Base-by-base conservation (phyloP, 345 rosid species). In the Arabis alpina region DNA sequence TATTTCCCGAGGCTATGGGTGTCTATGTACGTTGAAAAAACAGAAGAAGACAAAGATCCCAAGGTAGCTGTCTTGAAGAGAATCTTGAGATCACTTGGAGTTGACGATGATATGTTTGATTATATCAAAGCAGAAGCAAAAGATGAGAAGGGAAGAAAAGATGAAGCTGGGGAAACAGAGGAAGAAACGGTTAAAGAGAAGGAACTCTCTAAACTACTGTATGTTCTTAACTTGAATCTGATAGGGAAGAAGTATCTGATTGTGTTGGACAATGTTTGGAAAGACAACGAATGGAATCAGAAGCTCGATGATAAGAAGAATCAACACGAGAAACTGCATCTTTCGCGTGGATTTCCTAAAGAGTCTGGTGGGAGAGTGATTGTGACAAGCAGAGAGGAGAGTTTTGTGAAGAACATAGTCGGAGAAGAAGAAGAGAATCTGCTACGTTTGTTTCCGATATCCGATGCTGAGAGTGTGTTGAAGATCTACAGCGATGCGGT, bases 1-100 rank as follows among this genome's bases (percentile, higher is more conserved):
- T 85, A 76, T 52, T 6, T 65, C 47, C 89, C 86, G 12, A 77
- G 88, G 77, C 49, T 87, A 34, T 80, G 83, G 84, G 76, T 83
- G 10, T 49, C 72, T 60, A 62, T 85, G 72, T 79, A 61, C 32
- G 59, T 48, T 10, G 0, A 11, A 16, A 53, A 19, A 10, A 2
- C 15, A 27, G 65, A 74, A 58, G 68, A 41, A 15, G 28, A 13
- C 0, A 36, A 69, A 25, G 40, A 30, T 25, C 43, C 24, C 0
- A 79, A 63, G 71, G 64, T 14, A 37, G 64, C 42, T 2, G 69
- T 79, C 12, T 72, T 79, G 34, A 66, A 53, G 73, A 69, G 71
- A 14, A 54, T 78, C 61, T 43, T 82, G 74, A 37, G 24, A 25
- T 61, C 54, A 5, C 85, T 84, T 27, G 89, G 86, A 49, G 78